Evolutionary conservation across 2,329 filamentous ascomycete genomes (phyloP).

Genomic region (Cercospora janseana): DNA sequence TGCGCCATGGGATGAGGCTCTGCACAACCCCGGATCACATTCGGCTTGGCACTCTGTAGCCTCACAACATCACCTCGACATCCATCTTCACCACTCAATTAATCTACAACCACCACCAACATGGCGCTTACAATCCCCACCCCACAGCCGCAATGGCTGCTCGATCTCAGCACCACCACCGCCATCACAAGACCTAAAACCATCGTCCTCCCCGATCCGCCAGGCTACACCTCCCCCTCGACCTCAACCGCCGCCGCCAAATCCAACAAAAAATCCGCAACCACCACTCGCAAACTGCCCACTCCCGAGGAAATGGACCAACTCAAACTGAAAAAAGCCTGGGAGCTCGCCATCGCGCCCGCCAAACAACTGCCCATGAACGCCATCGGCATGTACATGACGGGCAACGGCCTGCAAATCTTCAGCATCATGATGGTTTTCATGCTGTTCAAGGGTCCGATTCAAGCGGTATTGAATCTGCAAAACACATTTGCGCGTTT

Average conservation of each 20-base stretch:
- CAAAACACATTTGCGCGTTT: conserved; percentile 88
- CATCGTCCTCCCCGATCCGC: conserved; percentile 73
- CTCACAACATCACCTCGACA: conserved; percentile 8
- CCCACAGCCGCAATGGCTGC: conserved; percentile 74
- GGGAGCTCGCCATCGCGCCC: conserved; percentile 92
- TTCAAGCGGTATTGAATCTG: conserved; percentile 77
- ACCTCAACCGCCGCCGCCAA: conserved; percentile 21
- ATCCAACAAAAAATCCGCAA: conserved; percentile 27
- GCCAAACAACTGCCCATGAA: conserved; percentile 97
- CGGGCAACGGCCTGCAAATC: conserved; percentile 94
- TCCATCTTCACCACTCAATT: background rate
- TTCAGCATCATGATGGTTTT: conserved; percentile 99
- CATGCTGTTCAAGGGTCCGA: conserved; percentile 96
- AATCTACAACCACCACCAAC: background rate
- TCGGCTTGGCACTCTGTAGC: conserved; percentile 3
- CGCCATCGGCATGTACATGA: conserved; percentile 99
- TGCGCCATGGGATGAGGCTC: conserved; percentile 8
- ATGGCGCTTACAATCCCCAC: conserved; percentile 36
- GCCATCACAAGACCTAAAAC: conserved; percentile 66
- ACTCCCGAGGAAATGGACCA: conserved; percentile 86
- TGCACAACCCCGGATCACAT: conserved; percentile 7
- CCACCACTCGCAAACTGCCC: conserved; percentile 61
- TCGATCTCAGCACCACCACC: conserved; percentile 70
- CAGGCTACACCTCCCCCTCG: conserved; percentile 66
- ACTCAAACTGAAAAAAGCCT: conserved; percentile 96